Evolutionary conservation across 1,139 yeast genomes (phyloP), one percentile per base, ranked within the genome.

Genomic region (Waltiozyma sp.): DNA sequence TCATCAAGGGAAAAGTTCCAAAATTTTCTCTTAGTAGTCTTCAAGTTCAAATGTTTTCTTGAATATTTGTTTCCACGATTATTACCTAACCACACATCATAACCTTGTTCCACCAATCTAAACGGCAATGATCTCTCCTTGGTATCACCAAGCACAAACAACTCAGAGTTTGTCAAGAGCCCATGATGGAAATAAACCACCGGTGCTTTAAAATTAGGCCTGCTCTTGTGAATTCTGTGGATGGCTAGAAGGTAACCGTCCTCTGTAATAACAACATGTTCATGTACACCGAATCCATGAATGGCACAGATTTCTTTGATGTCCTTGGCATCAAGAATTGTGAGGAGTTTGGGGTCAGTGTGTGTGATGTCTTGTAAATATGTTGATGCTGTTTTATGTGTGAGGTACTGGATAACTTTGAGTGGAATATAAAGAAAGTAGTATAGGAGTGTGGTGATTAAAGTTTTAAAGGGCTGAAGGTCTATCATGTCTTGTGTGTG

Each of bases 141-240:
- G 15, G 78, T 75, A 33, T 78, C 59, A 73, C 77, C 78, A 28
- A 91, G 75, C 38, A 84, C 77, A 96, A 95, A 86, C 9, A 89
- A 75, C 55, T 89, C 97, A 41, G 93, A 79, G 57, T 81, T 79
- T 96, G 88, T 89, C 50, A 89, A 69, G 44, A 89, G 67, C 0
- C 97, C 97, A 59, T 89, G 97, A 57, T 89, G 97, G 43, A 89
- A 68, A 56, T 86, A 89, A 0, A 84, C 82, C 2, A 81, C 73
- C 53, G 68, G 61, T 0, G 73, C 70, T 42, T 56, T 58, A 49
- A 63, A 49, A 4, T 15, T 14, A 7, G 34, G 34, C 18, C 68
- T 52, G 41, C 68, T 66, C 63, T 70, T 64, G 38, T 50, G 61
- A 19, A 77, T 68, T 28, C 82, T 63, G 51, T 77, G 83, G 6